phyloP scores from a whole-genome alignment of 441 rosid genomes.

The Syzygium syzygioides region DNA sequence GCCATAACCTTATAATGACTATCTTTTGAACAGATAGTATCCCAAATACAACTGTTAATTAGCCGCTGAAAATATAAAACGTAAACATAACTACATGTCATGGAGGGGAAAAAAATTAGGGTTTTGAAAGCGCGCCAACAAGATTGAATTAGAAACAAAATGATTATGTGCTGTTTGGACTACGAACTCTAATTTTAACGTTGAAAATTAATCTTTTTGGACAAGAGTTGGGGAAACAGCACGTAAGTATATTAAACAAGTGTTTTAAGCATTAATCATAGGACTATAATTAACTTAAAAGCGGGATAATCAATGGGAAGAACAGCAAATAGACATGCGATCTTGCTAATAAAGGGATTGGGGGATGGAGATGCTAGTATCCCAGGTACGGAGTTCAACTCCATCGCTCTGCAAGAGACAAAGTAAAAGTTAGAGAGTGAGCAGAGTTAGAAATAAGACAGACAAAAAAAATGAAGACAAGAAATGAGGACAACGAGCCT shows the following conservation, averaged over 20 bases:
- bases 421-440: too few relatives aligned
- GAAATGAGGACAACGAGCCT: neutral
- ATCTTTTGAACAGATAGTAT: neutral
- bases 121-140: neutral
- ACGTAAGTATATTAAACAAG: neutral
- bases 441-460: too few relatives aligned
- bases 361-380: too few relatives aligned
- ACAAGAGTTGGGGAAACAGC: neutral
- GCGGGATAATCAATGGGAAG: neutral
- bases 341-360: neutral
- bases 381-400: too few relatives aligned
- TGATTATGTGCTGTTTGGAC: neutral
- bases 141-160: neutral
- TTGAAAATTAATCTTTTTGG: neutral
- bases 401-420: too few relatives aligned
- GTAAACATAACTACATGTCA: neutral
- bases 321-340: too few relatives aligned
- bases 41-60: neutral
- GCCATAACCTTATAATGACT: neutral
- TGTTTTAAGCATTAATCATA: neutral
- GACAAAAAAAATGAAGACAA: too few relatives aligned
- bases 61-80: neutral
- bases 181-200: neutral
- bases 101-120: neutral
- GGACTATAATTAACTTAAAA: neutral